These are phyloP conservation scores for Diutina ranongensis DNA, from an alignment of 1,139 yeast species.

Conservation along the genomic window DNA sequence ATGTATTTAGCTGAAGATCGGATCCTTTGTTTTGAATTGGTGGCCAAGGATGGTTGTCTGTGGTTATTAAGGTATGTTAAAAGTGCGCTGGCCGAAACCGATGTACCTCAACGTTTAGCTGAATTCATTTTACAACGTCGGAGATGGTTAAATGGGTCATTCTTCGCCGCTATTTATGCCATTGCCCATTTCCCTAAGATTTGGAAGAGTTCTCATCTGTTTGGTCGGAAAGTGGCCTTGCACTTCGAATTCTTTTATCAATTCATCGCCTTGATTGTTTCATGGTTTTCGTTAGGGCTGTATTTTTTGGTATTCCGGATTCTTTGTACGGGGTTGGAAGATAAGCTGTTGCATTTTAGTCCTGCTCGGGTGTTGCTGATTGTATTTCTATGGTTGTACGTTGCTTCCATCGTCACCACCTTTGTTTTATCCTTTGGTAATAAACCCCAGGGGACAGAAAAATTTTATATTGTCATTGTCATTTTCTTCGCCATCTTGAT, in stretches of 20 bases:
- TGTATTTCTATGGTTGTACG: slow-evolving; percentile 17
- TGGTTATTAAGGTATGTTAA: slow-evolving; percentile 66
- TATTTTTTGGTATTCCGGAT: slow-evolving; percentile 22
- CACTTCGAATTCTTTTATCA: slow-evolving; percentile 68
- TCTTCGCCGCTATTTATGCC: slow-evolving; percentile 73
- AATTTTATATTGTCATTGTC: slow-evolving; percentile 15
- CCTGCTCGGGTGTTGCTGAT: slow-evolving; percentile 16
- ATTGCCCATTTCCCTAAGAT: slow-evolving; percentile 59
- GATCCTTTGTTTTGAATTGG: slow-evolving; percentile 70
- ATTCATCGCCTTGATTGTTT: slow-evolving; percentile 48
- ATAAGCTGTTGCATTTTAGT: slow-evolving; percentile 25
- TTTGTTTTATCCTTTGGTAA: slow-evolving; percentile 20
- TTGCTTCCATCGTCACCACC: slow-evolving; percentile 16
- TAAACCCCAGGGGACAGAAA: slow-evolving; percentile 17
- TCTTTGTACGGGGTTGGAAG: slow-evolving; percentile 44
- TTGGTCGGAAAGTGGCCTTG: slow-evolving; percentile 47
- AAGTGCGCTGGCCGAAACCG: slow-evolving; percentile 71
- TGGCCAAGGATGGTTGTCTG: slow-evolving; percentile 49
- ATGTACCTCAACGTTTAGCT: slow-evolving; percentile 64
- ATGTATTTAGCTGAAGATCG: slow-evolving; percentile 85
- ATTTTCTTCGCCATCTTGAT: slow-evolving; percentile 16
- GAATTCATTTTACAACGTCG: slow-evolving; percentile 71
- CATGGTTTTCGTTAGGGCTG: slow-evolving; percentile 36
- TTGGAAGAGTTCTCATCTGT: slow-evolving; percentile 59
- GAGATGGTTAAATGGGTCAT: slow-evolving; percentile 79